A percentile compares a stretch with the other conserved stretches of the same genome.
These are phyloP conservation scores for Fusarium coffeatum DNA, from an alignment of 2,329 filamentous ascomycete genomes.

Conservation along the genomic window DNA sequence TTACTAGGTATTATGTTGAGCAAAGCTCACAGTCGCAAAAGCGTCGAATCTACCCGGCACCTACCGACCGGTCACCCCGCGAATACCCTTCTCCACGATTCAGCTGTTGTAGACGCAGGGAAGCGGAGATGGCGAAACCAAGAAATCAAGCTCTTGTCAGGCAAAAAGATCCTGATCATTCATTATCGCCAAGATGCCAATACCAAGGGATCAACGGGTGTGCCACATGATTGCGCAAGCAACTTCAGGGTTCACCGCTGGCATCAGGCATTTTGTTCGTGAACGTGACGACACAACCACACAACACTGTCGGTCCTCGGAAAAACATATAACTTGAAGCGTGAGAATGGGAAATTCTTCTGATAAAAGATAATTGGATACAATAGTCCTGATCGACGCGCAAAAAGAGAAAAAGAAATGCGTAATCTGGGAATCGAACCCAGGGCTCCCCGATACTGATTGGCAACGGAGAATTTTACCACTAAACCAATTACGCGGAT, in stretches of 20 bases:
- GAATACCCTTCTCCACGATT: background rate
- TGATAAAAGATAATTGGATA: background rate
- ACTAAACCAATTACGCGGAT: constrained; percentile 14
- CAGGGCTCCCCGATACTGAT: background rate
- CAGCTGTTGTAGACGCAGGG: background rate
- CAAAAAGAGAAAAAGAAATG: background rate
- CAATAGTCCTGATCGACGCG: accelerated
- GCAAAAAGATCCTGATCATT: background rate
- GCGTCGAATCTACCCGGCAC: background rate
- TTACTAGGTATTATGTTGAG: too few relatives aligned
- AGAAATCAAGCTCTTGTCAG: background rate
- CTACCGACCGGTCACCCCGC: background rate
- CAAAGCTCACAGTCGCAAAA: too few relatives aligned
- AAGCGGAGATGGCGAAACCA: background rate
- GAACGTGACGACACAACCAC: background rate
- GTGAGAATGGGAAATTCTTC: accelerated
- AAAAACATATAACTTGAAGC: background rate
- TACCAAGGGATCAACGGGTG: background rate
- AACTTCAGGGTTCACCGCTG: background rate
- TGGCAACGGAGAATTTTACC: constrained; percentile 19
- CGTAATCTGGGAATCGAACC: constrained; percentile 18
- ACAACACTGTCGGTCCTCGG: accelerated
- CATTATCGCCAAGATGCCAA: background rate
- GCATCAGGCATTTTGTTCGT: background rate
- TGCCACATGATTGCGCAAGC: background rate